These are phyloP conservation scores for Penicillium canariense DNA, from an alignment of 495 filamentous ascomycete genomes.

Conservation along the genomic window DNA sequence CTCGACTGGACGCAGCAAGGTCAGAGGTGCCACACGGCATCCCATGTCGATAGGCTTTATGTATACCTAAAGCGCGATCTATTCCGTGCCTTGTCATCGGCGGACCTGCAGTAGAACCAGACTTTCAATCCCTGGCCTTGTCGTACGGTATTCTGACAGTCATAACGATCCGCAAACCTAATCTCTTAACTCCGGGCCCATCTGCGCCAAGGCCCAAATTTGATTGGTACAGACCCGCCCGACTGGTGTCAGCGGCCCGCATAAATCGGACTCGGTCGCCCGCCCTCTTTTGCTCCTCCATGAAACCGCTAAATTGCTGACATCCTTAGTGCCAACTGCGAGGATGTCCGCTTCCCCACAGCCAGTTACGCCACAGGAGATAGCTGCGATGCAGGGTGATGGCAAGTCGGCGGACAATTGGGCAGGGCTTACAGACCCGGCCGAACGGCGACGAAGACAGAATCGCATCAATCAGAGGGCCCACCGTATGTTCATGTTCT, in stretches of 20 bases:
- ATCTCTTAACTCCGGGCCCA: constrained; percentile 6
- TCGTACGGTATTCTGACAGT: neutral
- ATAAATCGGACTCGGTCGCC: constrained; percentile 2
- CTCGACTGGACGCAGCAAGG: too few relatives aligned
- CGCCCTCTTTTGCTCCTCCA: neutral
- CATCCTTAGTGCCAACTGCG: constrained; percentile 8
- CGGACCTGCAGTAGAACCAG: too few relatives aligned
- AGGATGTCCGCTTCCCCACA: constrained; percentile 10
- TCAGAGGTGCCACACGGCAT: too few relatives aligned
- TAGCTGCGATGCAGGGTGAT: constrained; percentile 3
- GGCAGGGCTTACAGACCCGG: constrained; percentile 35
- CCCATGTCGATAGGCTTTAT: too few relatives aligned
- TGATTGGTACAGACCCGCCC: constrained; percentile 6
- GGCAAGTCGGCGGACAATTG: constrained; percentile 31
- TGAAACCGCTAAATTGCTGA: neutral
- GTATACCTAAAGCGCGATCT: too few relatives aligned
- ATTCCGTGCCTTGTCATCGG: too few relatives aligned
- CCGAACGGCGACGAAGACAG: constrained; percentile 40
- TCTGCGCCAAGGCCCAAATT: neutral
- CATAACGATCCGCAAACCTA: constrained; percentile 1
- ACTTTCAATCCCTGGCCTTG: too few relatives aligned
- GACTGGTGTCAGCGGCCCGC: constrained; percentile 1
- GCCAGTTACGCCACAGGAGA: constrained; percentile 1
- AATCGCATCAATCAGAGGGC: constrained; percentile 48
- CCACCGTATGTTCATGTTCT: constrained; percentile 24